Conservation (phyloP, 306 rosid species). For the Argentina anserina region DNA sequence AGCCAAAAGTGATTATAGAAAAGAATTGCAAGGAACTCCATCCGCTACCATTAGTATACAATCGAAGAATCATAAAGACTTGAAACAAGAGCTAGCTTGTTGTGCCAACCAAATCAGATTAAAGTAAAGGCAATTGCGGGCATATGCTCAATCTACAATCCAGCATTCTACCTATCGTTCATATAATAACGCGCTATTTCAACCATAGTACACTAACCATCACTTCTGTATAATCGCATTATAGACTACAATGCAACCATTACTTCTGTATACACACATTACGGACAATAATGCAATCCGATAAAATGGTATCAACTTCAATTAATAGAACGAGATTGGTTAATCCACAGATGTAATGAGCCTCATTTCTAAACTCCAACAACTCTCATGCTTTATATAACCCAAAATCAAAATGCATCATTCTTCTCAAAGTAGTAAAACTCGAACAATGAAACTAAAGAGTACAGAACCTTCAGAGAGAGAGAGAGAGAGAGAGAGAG, state of each 20-base stretch:
- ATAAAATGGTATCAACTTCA: not conserved
- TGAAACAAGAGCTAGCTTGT: not conserved
- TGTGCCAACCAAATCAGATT: not conserved
- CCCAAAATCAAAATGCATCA: not conserved
- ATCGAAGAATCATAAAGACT: not conserved
- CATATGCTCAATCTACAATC: not conserved
- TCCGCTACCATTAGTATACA: not conserved
- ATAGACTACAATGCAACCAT: not conserved
- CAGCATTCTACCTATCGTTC: not conserved
- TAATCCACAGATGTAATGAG: constrained; percentile 22
- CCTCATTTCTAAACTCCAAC: constrained; percentile 8
- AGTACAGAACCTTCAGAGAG: not conserved
- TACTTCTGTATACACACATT: too few relatives aligned
- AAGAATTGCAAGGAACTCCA: not conserved
- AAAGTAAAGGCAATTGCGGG: not conserved
- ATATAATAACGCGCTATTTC: not conserved
- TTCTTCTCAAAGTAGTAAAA: constrained; percentile 1
- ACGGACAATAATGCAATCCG: not conserved
- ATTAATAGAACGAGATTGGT: constrained; percentile 3
- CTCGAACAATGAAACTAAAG: not conserved
- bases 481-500: too few relatives aligned
- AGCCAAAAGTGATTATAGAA: not conserved
- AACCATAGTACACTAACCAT: not conserved
- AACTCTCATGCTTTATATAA: constrained; percentile 11
- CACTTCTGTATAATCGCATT: not conserved